phyloP scores from a whole-genome alignment of 2,329 filamentous ascomycete species.

The Akanthomyces lecanii region DNA sequence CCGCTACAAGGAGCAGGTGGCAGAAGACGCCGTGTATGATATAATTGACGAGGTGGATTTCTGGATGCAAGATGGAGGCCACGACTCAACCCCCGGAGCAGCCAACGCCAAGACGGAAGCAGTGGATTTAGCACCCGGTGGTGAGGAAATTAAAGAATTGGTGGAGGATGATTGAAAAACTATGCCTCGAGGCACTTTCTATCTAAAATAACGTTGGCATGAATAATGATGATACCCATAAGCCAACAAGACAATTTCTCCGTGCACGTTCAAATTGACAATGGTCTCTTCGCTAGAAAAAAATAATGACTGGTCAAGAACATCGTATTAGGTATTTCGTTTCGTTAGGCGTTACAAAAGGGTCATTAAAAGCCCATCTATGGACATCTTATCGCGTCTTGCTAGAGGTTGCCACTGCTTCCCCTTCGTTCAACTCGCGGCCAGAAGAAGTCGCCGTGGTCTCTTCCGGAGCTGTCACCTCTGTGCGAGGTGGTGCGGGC shows the following conservation, averaged over 20 bases:
- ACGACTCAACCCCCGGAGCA: slow-evolving; percentile 43
- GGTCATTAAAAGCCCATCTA: not conserved
- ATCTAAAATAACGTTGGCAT: not conserved
- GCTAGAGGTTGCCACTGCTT: slow-evolving; percentile 1
- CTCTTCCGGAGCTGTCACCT: slow-evolving; percentile 13
- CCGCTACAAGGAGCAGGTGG: slow-evolving; percentile 87
- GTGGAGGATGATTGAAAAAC: slow-evolving; percentile 54
- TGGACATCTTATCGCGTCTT: not conserved
- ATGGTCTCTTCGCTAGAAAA: not conserved
- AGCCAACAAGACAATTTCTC: not conserved
- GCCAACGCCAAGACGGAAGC: slow-evolving; percentile 43
- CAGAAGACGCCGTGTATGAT: slow-evolving; percentile 89
- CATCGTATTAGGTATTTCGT: not conserved
- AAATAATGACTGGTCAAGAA: not conserved
- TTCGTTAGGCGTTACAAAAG: slow-evolving; percentile 8
- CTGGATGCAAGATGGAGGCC: slow-evolving; percentile 66
- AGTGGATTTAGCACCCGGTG: slow-evolving; percentile 40
- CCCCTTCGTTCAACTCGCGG: not conserved
- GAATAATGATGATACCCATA: slow-evolving; percentile 14
- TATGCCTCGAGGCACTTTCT: not conserved
- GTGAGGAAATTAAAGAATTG: slow-evolving; percentile 61
- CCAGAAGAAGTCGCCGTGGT: not conserved
- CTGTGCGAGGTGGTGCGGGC: slow-evolving; percentile 28
- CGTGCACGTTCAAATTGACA: not conserved
- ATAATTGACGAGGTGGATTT: slow-evolving; percentile 93